A percentile compares a stretch with the other conserved stretches of the same genome.
Conservation (phyloP, 1,284 basidiomycete genomes). For the Microbotryum scabiosae region DNA sequence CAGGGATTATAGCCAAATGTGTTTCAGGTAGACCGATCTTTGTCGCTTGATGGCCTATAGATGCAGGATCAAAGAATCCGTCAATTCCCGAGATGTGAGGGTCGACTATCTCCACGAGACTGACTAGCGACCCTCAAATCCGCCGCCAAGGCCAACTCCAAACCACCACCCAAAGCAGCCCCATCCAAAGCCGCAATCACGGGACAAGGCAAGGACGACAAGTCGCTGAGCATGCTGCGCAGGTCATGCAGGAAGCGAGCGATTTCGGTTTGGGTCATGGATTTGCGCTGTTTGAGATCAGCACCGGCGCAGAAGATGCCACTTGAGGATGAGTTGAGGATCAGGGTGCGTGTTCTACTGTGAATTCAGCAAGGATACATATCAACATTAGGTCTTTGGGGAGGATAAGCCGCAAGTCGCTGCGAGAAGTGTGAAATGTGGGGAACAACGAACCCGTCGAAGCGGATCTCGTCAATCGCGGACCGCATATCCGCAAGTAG, state of each 20-base stretch:
- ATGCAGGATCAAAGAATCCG: background rate
- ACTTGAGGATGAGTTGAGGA: slow-evolving; percentile 62
- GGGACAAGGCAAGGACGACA: slow-evolving; percentile 74
- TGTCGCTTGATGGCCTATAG: slow-evolving; percentile 52
- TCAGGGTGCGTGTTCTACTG: slow-evolving; percentile 61
- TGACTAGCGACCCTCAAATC: slow-evolving; percentile 78
- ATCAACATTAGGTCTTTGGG: no score
- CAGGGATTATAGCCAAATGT: slow-evolving; percentile 83
- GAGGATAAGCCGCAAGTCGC: background rate
- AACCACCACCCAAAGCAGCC: slow-evolving; percentile 80
- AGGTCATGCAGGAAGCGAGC: slow-evolving; percentile 69
- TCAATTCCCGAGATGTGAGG: background rate
- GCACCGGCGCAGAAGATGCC: slow-evolving; percentile 89
- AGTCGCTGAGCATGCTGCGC: slow-evolving; percentile 59
- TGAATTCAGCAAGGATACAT: background rate
- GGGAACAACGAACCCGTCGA: slow-evolving; percentile 41
- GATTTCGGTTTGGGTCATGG: slow-evolving; percentile 68
- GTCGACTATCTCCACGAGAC: no score
- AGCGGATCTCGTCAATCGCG: slow-evolving; percentile 51
- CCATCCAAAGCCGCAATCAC: slow-evolving; percentile 90
- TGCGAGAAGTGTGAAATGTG: background rate
- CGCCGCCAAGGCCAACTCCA: slow-evolving; percentile 77
- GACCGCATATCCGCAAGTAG: slow-evolving; percentile 51
- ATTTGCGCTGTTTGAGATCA: slow-evolving; percentile 73
- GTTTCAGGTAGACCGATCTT: slow-evolving; percentile 79